Evolutionary conservation across 1,284 basidiomycete genomes (phyloP).

Genomic region (Irpex lacteus): DNA sequence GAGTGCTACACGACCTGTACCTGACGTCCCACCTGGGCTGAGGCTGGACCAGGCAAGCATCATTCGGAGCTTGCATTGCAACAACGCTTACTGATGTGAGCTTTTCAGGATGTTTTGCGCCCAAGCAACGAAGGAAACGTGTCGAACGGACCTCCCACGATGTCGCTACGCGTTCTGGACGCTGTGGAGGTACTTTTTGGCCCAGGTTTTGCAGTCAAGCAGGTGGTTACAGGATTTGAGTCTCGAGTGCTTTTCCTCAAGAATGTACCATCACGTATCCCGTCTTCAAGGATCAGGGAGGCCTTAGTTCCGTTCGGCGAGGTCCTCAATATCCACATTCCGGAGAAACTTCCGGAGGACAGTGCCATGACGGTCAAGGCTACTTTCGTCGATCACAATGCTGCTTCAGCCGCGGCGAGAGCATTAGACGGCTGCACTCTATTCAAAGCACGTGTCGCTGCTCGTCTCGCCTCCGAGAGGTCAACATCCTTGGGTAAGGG

Average conservation of each 20-base stretch:
- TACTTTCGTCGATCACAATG: slow-evolving; percentile 41
- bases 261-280: slow-evolving; percentile 24
- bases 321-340: slow-evolving; percentile 38
- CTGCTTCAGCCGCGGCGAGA: slow-evolving; percentile 47
- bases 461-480: slow-evolving; percentile 37
- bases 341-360: slow-evolving; percentile 17
- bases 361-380: slow-evolving; percentile 36
- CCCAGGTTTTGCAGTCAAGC: slow-evolving; percentile 36
- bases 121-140: background rate
- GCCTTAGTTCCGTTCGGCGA: slow-evolving; percentile 38
- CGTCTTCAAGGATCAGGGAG: slow-evolving; percentile 15
- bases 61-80: background rate
- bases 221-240: slow-evolving; percentile 41
- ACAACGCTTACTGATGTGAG: background rate
- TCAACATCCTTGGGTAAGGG: slow-evolving; percentile 30
- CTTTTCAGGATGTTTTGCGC: background rate
- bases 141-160: background rate
- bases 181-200: slow-evolving; percentile 34
- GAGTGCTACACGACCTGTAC: slow-evolving; percentile 5
- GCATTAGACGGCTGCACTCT: slow-evolving; percentile 42
- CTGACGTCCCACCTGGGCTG: slow-evolving; percentile 27
- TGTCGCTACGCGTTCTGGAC: slow-evolving; percentile 24
- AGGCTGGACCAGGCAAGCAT: slow-evolving; percentile 22
- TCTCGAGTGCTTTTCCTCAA: slow-evolving; percentile 38
- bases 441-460: slow-evolving; percentile 37